Base-by-base conservation (phyloP, 257 asterid genomes). In the Gentiana straminea region DNA sequence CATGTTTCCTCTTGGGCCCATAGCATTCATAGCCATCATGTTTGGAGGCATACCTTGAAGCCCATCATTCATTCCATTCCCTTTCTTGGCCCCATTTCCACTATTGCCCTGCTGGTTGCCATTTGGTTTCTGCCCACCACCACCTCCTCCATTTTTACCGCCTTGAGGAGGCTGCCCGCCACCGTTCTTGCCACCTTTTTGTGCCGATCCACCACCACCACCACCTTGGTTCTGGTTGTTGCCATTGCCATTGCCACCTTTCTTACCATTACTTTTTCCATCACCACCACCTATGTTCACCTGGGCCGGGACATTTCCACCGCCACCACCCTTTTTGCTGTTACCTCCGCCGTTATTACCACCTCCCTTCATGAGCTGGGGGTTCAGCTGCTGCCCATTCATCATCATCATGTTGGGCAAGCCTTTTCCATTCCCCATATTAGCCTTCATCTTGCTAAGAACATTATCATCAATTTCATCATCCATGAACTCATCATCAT, bases 61-160 rank as follows among this genome's bases (percentile, higher is more conserved):
- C 73, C 84, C 94, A 81, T 82, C 80, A 81, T 75, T 81, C 79
- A 78, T 71, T 59, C 89, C 94, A 67, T 81, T 85, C 46, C 79
- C 90, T 65, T 73, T 79, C 68, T 69, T 75, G 66, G 73, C 72
- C 75, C 88, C 94, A 74, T 77, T 76, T 2, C 52, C 78, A 66
- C 72, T 77, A 7, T 62, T 72, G 72, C 57, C 24, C 24, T 24
- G 24, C 24, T 24, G 24, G 24, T 24, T 24, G 24, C 24, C 81
- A 33, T 62, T 68, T 59, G 68, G 73, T 58, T 64, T 63, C 56
- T 52, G 76, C 8, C 68, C 44, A n/a, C 51, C 71, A 33, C 68
- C 68, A n/a, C 73, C 74, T 6, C 24, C 24, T 24, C 24, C 24
- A 24, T 24, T 24, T 24, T 24, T 24, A 24, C 79, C 70, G 0